Evolutionary conservation across 2,329 filamentous ascomycete genomes (phyloP), one percentile per base, ranked within the genome.

Genomic region (Colletotrichum camelliae): DNA sequence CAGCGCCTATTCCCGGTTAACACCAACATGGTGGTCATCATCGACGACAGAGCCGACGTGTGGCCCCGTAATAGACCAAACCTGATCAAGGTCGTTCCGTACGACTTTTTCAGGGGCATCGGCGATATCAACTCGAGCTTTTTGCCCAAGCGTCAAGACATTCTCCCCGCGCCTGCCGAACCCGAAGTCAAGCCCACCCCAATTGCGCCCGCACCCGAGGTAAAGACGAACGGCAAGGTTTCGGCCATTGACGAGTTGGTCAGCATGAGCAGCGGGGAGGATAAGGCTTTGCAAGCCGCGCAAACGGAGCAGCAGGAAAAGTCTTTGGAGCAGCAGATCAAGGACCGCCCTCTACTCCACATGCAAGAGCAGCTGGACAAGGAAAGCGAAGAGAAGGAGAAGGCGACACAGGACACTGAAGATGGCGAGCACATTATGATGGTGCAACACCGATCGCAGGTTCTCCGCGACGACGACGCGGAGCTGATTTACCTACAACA

Each of bases 121-220:
- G 97, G 97, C 77, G 97, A 99, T 84, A 99, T 99, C 88, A 99
- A 99, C 87, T 97, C 96, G 15, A 98, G 95, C 82, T 99, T 98
- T 82, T 85, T 99, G 68, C 97, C 97, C 0, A 98, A 98, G 84
- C 92, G 90, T 75, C 85, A 90, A 79, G 89, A 93, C 80, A 84
- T 91, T 31, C 77, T 90, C 8, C 84, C 86, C 0, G 70, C 70
- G 16, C 57, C 67, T 3, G n/a, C 65, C 33, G 65, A 57, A 13
- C 35, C 70, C 39, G 62, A 58, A 62, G 27, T 55, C 52, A 71
- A 62, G 21, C 67, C 75, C 16, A 61, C 52, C 12, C 48, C 64
- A 7, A 43, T 27, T 15, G 67, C 48, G 10, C 29, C 57, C 15
- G 33, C 64, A 8, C 67, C 39, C 52, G 71, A 64, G 15, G 33